Base-by-base conservation (phyloP, 805 yeast species). In the Yamadazyma sp. region DNA sequence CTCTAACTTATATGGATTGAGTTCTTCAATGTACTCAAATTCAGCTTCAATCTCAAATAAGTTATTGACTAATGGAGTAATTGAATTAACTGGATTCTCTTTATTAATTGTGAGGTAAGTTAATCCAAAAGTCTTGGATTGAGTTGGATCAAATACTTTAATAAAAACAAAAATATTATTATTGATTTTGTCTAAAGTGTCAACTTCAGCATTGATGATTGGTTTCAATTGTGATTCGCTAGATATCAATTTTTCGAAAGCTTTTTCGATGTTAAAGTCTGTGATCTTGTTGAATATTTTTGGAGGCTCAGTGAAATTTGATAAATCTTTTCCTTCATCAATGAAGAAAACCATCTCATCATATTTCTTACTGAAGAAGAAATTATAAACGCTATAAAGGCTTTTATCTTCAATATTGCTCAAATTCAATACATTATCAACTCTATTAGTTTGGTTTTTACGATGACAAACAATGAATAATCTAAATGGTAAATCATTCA, bases 381-480 rank as follows among this genome's bases (percentile, higher is more conserved):
- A 65, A 19, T 64, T 65, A 30, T 74, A 72, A 2, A 80, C 67
- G 27, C 74, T 74, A 23, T 73, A 80, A 14, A 85, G 61, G 0
- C 79, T 65, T 7, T 60, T 31, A 10, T 65, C 59, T 23, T 56
- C 52, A 15, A 49, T 35, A 33, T 48, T 57, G 31, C 40, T 52
- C 6, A 20, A 36, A 18, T 23, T 31, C 11, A 31, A 27, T 9
- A 27, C 28, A 8, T 44, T 40, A 39, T 76, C 80, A 1, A 86
- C 75, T 45, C 96, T 71, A 31, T 75, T 59, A 0, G 96, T 84
- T 42, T 72, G 75, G 55, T 86, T 86, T 44, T 80, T 76, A 31
- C 96, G 70, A 47, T 74, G 76, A 10, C 73, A 75, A 62, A 86
- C 69, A 15, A 73, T 60, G 80, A 93, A 78, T 42, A 84, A 72